Percentiles rank a stretch among this genome's conserved stretches.
phyloP scores from a whole-genome alignment of 495 filamentous ascomycete genomes.

The Bryoglossum gracile region DNA sequence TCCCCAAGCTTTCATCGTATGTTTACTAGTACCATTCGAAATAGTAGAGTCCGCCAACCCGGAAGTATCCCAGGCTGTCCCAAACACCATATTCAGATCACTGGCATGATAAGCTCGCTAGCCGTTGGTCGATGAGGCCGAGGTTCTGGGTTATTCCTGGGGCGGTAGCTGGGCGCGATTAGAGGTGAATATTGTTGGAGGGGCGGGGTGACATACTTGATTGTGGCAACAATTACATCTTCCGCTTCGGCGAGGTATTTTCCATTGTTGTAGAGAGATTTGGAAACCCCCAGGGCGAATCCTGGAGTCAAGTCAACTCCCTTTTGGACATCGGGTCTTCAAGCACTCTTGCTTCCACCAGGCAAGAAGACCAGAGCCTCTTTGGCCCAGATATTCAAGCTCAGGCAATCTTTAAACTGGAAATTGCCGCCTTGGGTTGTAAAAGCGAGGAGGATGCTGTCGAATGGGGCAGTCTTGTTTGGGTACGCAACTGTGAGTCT shows the following conservation, averaged over 20 bases:
- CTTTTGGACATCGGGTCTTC: background rate
- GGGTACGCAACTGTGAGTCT: background rate
- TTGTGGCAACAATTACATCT: background rate
- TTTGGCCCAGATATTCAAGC: conserved; percentile 40
- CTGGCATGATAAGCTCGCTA: conserved; percentile 42
- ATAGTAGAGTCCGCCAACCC: conserved; percentile 1
- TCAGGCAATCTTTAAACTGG: conserved; percentile 46
- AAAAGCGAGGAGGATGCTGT: conserved; percentile 1
- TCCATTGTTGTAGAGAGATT: background rate
- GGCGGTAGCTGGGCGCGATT: background rate
- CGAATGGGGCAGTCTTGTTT: conserved; percentile 5
- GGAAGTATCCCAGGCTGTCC: background rate
- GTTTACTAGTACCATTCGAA: conserved; percentile 26
- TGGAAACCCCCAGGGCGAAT: background rate
- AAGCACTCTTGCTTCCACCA: conserved; percentile 20
- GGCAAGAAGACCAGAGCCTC: conserved; percentile 33
- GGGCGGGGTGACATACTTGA: background rate
- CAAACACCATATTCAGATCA: conserved; percentile 23
- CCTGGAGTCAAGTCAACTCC: background rate
- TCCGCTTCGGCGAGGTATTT: background rate
- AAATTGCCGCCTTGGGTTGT: conserved; percentile 7
- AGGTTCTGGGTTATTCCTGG: conserved; percentile 32
- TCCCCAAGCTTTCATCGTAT: conserved; percentile 37
- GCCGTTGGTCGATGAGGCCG: conserved; percentile 58
- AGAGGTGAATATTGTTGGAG: background rate